Base-by-base conservation (phyloP, 2,329 filamentous ascomycete species). In the Albifimbria verrucaria region DNA sequence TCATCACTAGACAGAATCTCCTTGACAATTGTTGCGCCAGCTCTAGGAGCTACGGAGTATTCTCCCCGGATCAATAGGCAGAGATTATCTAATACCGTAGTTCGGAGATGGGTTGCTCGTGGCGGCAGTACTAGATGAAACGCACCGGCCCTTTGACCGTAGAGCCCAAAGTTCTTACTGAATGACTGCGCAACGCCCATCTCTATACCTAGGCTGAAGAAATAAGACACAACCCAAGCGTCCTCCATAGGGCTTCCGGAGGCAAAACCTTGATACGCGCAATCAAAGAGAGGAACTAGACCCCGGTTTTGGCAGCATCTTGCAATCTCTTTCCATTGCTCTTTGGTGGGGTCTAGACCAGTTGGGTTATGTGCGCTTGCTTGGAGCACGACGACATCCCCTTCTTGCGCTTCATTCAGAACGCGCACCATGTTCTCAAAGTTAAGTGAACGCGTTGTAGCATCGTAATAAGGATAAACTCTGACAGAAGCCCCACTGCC, bases 291-390 rank as follows among this genome's bases (percentile, higher is more conserved):
- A 62, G 93, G 92, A 76, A 97, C 96, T 71, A 95, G 92, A 56
- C 83, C 83, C 73, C 88, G 90, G 62, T 83, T 72, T 62, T 82
- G 82, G 70, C 97, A 86, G 23, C 96, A 71, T 24, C 80, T 72
- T 41, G 92, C 91, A 55, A 99, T 85, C 72, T 93, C 82, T 73
- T 89, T 90, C 94, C 94, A 99, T 75, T 99, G 94, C 49, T 92
- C 90, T 61, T 88, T 79, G 12, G 92, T 94, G 5, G 92, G 92
- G 72, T 99, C 94, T 55, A 97, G 90, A 52, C 94, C 94, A 0
- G 94, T 99, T 22, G 94, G 94, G 77, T 99, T 99, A 78, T 97
- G 94, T 24, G 94, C 94, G 70, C 94, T 97, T 54, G 92, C 90
- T 73, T 97, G 94, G 18, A 97, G 82, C 45, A 97, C 79, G 69